Evolutionary conservation across 2,329 filamentous ascomycete genomes (phyloP).

Genomic region (Arthrobotrys sinensis): DNA sequence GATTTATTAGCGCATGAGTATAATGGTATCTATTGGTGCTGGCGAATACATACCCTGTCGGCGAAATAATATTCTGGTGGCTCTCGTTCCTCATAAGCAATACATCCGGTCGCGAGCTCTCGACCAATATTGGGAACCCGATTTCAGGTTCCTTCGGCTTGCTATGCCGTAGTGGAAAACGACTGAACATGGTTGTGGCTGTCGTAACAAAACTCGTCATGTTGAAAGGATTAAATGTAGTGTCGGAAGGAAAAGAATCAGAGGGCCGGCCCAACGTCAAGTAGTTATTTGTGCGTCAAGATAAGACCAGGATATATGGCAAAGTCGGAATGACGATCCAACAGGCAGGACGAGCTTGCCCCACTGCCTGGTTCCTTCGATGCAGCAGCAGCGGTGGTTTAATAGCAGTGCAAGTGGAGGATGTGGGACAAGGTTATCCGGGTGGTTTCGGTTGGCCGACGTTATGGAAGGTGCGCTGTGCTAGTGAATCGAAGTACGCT

Average conservation of each 20-base stretch:
- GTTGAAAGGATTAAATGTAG: constrained; percentile 32
- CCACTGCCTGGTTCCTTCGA: constrained; percentile 48
- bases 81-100: constrained; percentile 50
- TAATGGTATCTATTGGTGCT: background rate
- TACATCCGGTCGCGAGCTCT: constrained; percentile 59
- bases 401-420: constrained; percentile 32
- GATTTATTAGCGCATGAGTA: constrained; percentile 16
- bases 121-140: constrained; percentile 63
- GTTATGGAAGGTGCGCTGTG: constrained; percentile 54
- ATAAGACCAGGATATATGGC: constrained; percentile 32
- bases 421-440: constrained; percentile 54
- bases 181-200: constrained; percentile 64
- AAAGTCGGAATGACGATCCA: constrained; percentile 58
- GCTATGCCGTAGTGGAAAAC: constrained; percentile 64
- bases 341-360: constrained; percentile 56
- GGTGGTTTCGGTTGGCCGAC: constrained; percentile 59
- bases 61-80: constrained; percentile 25
- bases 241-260: constrained; percentile 16
- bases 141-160: constrained; percentile 64
- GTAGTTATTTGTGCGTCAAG: constrained; percentile 40
- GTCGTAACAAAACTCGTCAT: constrained; percentile 61
- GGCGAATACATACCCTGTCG: constrained; percentile 32
- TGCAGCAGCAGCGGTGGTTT: constrained; percentile 42
- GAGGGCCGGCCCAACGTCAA: constrained; percentile 46
- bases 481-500: constrained; percentile 18